A percentile compares a stretch with the other conserved stretches of the same genome.
Conservation (phyloP, 768 basidiomycete species). For the Grammothele lineata region DNA sequence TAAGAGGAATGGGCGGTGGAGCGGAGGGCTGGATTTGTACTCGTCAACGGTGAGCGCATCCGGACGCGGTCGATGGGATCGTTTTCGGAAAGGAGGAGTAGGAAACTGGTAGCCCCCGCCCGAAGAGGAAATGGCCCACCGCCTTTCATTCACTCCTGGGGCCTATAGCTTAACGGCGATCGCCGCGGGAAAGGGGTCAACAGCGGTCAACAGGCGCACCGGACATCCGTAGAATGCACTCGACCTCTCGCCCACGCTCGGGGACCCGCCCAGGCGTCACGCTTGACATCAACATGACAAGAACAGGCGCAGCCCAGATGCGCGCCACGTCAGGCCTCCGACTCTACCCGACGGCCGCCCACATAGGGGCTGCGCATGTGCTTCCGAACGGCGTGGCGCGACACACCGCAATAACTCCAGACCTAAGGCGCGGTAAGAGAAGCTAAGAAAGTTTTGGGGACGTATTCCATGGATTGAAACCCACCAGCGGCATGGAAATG, state of each 20-base stretch:
- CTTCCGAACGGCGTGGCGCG: neutral
- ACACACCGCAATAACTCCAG: too few relatives aligned
- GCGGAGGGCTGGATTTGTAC: conserved; percentile 14
- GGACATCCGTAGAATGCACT: conserved; percentile 6
- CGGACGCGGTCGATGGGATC: conserved; percentile 14
- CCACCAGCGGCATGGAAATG: too few relatives aligned
- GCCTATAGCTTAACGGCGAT: conserved; percentile 7
- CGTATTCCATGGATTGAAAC: too few relatives aligned
- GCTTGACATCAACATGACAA: conserved; percentile 9
- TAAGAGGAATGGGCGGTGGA: conserved; percentile 6
- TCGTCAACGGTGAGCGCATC: conserved; percentile 7
- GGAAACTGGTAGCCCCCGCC: conserved; percentile 8
- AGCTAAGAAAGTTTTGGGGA: too few relatives aligned
- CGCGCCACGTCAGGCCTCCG: neutral
- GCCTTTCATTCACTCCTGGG: conserved; percentile 3
- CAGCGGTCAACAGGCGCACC: conserved; percentile 3
- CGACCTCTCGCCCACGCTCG: conserved; percentile 1
- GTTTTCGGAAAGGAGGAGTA: conserved; percentile 9
- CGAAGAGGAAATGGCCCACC: conserved; percentile 12
- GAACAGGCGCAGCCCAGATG: too few relatives aligned
- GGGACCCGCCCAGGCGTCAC: conserved; percentile 3
- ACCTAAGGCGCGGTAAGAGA: too few relatives aligned
- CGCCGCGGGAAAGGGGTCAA: conserved; percentile 9
- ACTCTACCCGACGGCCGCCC: neutral
- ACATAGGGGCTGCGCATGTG: neutral